Evolutionary conservation across 2,329 filamentous ascomycete genomes (phyloP), one percentile per base, ranked within the genome.

Genomic region (Pezicula rhizophila): DNA sequence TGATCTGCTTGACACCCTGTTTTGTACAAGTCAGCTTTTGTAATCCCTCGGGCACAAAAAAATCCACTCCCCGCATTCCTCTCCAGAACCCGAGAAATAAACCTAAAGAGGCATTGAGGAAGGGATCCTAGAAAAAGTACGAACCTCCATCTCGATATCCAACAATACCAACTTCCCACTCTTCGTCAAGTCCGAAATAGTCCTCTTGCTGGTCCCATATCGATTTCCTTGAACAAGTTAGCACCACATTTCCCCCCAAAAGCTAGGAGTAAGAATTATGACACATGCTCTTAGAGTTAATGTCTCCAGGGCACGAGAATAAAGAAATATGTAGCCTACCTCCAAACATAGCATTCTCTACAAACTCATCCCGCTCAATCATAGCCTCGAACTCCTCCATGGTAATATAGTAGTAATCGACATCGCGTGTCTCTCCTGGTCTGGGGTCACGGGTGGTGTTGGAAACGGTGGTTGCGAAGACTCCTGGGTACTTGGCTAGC

Each of bases 61-160:
- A 10, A 17, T n/a, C 18, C 45, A 17, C 18, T 14, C 26, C 26
- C 17, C 5, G 4, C 25, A 45, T 31, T 10, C 5, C 6, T n/a
- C 12, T 26, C 42, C 6, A 26, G 15, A 11, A 15, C 8, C 10
- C 20, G 7, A 38, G 23, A 4, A n/a, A 15, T 17, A 20, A 20
- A 17, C 17, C 12, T 8, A 15, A n/a, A 39, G n/a, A 35, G 15
- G 11, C 31, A 8, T n/a, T 15, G 11, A n/a, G 15, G 31, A 23
- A n/a, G 8, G 23, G 18, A 31, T 38, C 37, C 23, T 12, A 28
- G 11, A 45, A 40, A 40, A 42, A 28, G 8, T 47, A 56, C 71
- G 31, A 65, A 85, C 84, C 80, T 96, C 90, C 89, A 96, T 96
- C 76, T 96, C 92, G 64, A 96, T 97, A 67, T 97, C 92, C 58